Evolutionary conservation across 2,329 filamentous ascomycete species (phyloP).

Genomic region (Verticillium zaregamsianum): DNA sequence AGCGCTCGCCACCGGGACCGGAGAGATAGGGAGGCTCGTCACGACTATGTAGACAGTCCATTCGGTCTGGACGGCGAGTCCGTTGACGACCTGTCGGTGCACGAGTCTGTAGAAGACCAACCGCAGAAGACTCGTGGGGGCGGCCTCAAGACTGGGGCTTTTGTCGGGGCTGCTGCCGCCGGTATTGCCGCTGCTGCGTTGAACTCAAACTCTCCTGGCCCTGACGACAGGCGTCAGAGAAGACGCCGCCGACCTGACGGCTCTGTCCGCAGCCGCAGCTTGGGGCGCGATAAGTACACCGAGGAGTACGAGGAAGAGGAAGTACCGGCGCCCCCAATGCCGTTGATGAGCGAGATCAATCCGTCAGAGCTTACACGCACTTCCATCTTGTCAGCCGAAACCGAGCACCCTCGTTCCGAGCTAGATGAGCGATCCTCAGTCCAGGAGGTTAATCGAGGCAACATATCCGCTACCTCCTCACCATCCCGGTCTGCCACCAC

Average conservation of each 20-base stretch:
- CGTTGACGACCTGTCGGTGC: slow-evolving; percentile 31
- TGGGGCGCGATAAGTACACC: slow-evolving; percentile 38
- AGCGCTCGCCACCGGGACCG: slow-evolving; percentile 24
- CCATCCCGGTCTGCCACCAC: slow-evolving; percentile 29
- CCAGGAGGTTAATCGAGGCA: slow-evolving; percentile 58
- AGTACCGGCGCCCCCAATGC: slow-evolving; percentile 70
- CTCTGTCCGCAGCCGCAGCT: slow-evolving; percentile 37
- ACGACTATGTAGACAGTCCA: slow-evolving; percentile 46
- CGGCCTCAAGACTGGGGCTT: slow-evolving; percentile 37
- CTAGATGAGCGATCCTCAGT: slow-evolving; percentile 58
- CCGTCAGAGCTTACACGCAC: slow-evolving; percentile 83
- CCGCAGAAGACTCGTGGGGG: slow-evolving; percentile 37
- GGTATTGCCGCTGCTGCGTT: slow-evolving; percentile 30
- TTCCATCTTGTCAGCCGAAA: slow-evolving; percentile 79
- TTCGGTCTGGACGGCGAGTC: slow-evolving; percentile 43
- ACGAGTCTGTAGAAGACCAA: slow-evolving; percentile 37
- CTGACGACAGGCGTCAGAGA: slow-evolving; percentile 47
- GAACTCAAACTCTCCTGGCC: slow-evolving; percentile 35
- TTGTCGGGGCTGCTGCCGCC: slow-evolving; percentile 36
- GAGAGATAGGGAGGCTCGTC: slow-evolving; percentile 48
- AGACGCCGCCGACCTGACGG: slow-evolving; percentile 48
- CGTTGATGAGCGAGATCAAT: slow-evolving; percentile 79
- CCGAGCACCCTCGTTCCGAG: slow-evolving; percentile 67
- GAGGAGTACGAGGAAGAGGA: slow-evolving; percentile 53
- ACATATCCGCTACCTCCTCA: slow-evolving; percentile 40